Percentiles rank a stretch among this genome's conserved stretches.
Conservation (phyloP, 768 basidiomycete genomes). For the Nidula microcarpa region DNA sequence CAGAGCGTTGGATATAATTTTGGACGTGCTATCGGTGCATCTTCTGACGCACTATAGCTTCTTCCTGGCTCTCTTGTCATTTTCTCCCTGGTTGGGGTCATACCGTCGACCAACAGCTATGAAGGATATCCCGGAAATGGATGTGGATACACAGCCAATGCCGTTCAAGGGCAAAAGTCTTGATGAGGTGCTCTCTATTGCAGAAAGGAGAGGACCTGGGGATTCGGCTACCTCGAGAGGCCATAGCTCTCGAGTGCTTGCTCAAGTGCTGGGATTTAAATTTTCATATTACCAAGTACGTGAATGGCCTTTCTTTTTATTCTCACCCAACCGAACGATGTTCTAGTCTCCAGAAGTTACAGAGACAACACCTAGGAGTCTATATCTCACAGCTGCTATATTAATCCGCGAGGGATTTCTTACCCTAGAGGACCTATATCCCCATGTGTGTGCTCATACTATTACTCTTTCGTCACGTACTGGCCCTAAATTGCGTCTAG, state of each 20-base stretch:
- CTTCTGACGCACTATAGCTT: slow-evolving; percentile 81
- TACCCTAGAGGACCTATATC: slow-evolving; percentile 82
- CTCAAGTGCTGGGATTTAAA: slow-evolving; percentile 98
- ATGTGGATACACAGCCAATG: slow-evolving; percentile 22
- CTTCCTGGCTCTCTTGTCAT: slow-evolving; percentile 82
- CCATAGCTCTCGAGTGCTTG: slow-evolving; percentile 56
- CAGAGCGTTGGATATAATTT: slow-evolving; percentile 86
- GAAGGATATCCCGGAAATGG: slow-evolving; percentile 33
- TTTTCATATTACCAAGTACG: slow-evolving; percentile 86
- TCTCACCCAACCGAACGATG: slow-evolving; percentile 2
- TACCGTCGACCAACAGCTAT: slow-evolving; percentile 27
- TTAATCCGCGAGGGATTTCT: slow-evolving; percentile 90
- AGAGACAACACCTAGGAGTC: slow-evolving; percentile 63
- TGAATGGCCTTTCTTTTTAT: slow-evolving; percentile 14
- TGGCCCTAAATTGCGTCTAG: slow-evolving; percentile 28
- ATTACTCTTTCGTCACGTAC: slow-evolving; percentile 6
- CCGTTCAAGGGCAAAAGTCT: slow-evolving; percentile 57
- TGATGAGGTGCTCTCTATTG: slow-evolving; percentile 61
- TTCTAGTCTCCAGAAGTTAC: slow-evolving; percentile 50
- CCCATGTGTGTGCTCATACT: slow-evolving; percentile 67
- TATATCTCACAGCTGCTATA: slow-evolving; percentile 82
- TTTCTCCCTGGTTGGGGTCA: slow-evolving; percentile 84
- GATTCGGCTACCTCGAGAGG: slow-evolving; percentile 12
- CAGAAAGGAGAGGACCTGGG: slow-evolving; percentile 33
- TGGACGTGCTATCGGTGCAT: slow-evolving; percentile 87